A percentile compares a stretch with the other conserved stretches of the same genome.
These are phyloP conservation scores for Lotmaria passim DNA, from an alignment of 208 protist genomes.

Conservation along the genomic window DNA sequence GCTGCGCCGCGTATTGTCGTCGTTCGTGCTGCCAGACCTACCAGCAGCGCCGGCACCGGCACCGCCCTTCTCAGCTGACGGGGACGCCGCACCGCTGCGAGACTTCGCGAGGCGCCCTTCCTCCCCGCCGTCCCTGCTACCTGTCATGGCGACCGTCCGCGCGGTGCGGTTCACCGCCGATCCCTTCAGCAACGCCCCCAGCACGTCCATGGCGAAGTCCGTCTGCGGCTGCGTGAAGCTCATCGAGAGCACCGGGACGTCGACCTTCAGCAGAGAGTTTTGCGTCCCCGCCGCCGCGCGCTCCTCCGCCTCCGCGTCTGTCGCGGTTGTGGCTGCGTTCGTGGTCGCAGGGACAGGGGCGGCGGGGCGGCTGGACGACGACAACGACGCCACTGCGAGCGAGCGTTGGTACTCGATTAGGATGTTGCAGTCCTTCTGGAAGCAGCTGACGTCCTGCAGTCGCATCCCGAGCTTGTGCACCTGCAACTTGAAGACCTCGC, in stretches of 20 bases:
- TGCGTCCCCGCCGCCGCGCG: background rate
- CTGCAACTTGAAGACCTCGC: conserved; percentile 39
- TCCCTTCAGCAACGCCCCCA: conserved; percentile 54
- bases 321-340: background rate
- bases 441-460: conserved; percentile 38
- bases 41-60: too few relatives aligned
- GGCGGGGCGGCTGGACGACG: background rate
- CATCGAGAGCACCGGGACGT: conserved; percentile 34
- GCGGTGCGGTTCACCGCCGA: background rate
- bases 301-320: conserved; percentile 3
- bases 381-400: conserved; percentile 5
- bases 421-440: conserved; percentile 50
- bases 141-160: background rate
- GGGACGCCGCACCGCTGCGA: background rate
- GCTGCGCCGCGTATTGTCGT: background rate
- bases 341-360: background rate
- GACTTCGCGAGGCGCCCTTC: background rate
- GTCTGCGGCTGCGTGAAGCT: conserved; percentile 54
- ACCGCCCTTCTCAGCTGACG: background rate
- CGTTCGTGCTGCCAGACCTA: background rate
- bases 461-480: conserved; percentile 38
- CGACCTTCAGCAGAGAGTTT: conserved; percentile 31
- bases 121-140: background rate
- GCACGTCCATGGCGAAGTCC: conserved; percentile 64
- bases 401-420: conserved; percentile 34